Evolutionary conservation across 306 rosid species (phyloP).

Genomic region (Calophaca sinica): DNA sequence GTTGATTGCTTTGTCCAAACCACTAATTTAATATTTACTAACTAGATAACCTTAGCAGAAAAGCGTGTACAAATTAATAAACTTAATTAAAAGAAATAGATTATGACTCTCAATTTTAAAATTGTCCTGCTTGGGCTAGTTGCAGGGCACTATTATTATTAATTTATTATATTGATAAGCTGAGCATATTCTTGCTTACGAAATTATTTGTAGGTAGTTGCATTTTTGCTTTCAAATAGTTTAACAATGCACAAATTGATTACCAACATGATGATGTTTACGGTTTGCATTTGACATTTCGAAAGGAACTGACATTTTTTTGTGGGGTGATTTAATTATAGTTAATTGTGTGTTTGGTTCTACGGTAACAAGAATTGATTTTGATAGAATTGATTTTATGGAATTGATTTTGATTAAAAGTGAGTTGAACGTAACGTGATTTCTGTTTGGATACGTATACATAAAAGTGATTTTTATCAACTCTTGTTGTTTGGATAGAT

Average conservation of each 20-base stretch:
- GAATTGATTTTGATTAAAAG: no score
- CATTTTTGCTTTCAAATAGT: background rate
- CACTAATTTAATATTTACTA: background rate
- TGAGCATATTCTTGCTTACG: background rate
- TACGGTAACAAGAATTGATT: no score
- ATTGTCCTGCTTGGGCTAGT: background rate
- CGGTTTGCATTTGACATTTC: background rate
- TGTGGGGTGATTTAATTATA: no score
- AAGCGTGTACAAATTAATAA: background rate
- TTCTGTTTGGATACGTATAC: no score
- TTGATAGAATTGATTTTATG: no score
- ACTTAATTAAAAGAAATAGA: constrained; percentile 15
- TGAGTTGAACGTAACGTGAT: no score
- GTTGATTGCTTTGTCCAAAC: constrained; percentile 10
- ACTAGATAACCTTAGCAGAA: constrained; percentile 2
- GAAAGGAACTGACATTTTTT: background rate
- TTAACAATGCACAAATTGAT: constrained; percentile 9
- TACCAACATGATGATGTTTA: constrained; percentile 20
- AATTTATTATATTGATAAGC: constrained; percentile 3
- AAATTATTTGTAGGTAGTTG: constrained; percentile 7
- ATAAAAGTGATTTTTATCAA: no score
- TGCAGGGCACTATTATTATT: constrained; percentile 10
- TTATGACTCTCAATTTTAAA: constrained; percentile 34
- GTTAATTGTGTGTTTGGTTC: no score
- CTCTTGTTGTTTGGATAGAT: no score